Base-by-base conservation (phyloP, 2,329 filamentous ascomycete species). In the Nannizziopsis barbatae region DNA sequence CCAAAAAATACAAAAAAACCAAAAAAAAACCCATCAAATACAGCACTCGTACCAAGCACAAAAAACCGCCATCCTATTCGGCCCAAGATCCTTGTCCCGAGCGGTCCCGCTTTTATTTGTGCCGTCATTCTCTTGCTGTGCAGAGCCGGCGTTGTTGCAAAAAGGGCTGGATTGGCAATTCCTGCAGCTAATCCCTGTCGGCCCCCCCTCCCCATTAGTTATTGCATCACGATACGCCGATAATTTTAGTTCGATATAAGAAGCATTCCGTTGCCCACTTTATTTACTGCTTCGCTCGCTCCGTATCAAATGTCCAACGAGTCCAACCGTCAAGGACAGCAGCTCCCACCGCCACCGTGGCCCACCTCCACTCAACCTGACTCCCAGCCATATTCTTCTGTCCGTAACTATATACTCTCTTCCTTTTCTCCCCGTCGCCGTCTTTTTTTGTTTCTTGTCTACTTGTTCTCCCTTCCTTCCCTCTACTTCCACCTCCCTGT, bases 271-370 rank as follows among this genome's bases (percentile, higher is more conserved):
- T 18, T 35, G 44, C 50, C 46, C 30, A 37, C 50, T 27, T 31
- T 38, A 40, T 11, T 14, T 30, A n/a, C 43, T 51, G 53, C 50
- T n/a, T 50, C 51, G 42, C 50, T 55, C 47, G 17, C 17, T 47
- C 50, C 38, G 49, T 46, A 49, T 60, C 63, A 58, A 67, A 68
- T 68, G 65, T 67, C 65, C 60, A 62, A 57, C 60, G 70, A 72
- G 59, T 64, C 67, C 51, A 64, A 62, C 60, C 67, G 67, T 52
- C 67, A 64, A 61, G 67, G 66, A 59, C 69, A 70, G 59, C 69
- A 71, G 65, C 65, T 50, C 38, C 50, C 46, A 45, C 50, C 67
- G 59, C 64, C 64, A 50, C 65, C 64, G 53, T 68, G 67, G 66
- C 22, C 22, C 22, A 62, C 61, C 60, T 55, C 59, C 55, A 59